Conservation (phyloP, 495 filamentous ascomycete genomes). For the Podospora pseudoanserina region DNA sequence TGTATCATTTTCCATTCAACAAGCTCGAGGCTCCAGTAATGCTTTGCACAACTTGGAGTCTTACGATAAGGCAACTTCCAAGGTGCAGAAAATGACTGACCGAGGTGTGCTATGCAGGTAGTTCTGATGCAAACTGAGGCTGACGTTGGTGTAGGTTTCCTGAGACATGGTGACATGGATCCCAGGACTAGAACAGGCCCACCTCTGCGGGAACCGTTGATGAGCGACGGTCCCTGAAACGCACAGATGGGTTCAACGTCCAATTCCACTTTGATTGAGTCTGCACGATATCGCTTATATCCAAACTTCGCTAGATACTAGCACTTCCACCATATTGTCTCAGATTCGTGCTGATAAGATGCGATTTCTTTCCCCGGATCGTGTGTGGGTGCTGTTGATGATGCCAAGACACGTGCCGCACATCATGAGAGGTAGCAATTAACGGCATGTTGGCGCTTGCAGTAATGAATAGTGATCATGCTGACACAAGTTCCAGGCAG, state of each 20-base stretch:
- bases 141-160: too few species aligned
- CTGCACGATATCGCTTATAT: too few species aligned
- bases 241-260: neutral
- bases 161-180: neutral
- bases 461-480: neutral
- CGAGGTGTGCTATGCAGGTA: too few species aligned
- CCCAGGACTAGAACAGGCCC: neutral
- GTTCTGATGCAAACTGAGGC: too few species aligned
- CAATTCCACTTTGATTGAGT: neutral
- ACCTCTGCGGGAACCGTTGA: slow-evolving; percentile 3
- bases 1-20: too few species aligned
- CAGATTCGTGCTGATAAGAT: neutral
- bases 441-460: neutral
- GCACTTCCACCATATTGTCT: neutral
- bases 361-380: neutral
- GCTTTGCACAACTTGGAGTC: too few species aligned
- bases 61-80: too few species aligned
- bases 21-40: too few species aligned
- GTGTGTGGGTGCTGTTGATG: neutral
- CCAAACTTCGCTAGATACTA: neutral
- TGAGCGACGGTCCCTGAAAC: slow-evolving; percentile 1
- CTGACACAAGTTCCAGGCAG: neutral
- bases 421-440: neutral
- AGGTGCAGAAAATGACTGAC: too few species aligned
- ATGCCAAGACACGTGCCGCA: neutral